These are phyloP conservation scores for Stenogyne calaminthoides DNA, from an alignment of 305 asterid species.

Conservation along the genomic window DNA sequence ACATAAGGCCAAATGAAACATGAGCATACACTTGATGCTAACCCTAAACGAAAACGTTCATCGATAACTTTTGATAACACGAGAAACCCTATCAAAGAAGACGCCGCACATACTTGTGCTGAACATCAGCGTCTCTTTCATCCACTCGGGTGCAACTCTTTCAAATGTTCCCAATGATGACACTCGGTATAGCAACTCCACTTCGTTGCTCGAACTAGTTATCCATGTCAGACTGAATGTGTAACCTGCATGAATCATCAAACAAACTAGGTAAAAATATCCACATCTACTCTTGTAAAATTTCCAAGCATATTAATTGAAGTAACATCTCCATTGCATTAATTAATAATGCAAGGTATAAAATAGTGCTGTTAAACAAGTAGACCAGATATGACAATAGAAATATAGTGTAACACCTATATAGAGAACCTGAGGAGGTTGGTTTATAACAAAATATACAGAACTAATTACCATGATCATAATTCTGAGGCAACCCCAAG, in stretches of 20 bases:
- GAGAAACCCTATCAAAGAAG: slow-evolving; percentile 67
- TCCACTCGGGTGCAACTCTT: slow-evolving; percentile 90
- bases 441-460: neutral
- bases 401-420: neutral
- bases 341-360: neutral
- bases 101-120: slow-evolving; percentile 68
- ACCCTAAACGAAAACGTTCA: neutral
- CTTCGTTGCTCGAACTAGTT: slow-evolving; percentile 50
- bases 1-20: slow-evolving; percentile 9
- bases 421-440: neutral
- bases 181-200: slow-evolving; percentile 58
- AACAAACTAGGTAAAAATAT: neutral
- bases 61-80: slow-evolving; percentile 43
- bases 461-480: neutral
- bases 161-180: slow-evolving; percentile 79
- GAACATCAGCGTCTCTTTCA: slow-evolving; percentile 69
- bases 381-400: neutral
- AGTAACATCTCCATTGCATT: neutral
- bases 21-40: slow-evolving; percentile 8
- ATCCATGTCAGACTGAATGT: slow-evolving; percentile 77
- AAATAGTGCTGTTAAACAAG: neutral
- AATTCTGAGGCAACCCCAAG: neutral
- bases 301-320: neutral
- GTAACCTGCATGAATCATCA: slow-evolving; percentile 53
- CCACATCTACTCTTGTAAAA: neutral